phyloP scores from a whole-genome alignment of 1,284 basidiomycete genomes.

The Tremellales sp. region DNA sequence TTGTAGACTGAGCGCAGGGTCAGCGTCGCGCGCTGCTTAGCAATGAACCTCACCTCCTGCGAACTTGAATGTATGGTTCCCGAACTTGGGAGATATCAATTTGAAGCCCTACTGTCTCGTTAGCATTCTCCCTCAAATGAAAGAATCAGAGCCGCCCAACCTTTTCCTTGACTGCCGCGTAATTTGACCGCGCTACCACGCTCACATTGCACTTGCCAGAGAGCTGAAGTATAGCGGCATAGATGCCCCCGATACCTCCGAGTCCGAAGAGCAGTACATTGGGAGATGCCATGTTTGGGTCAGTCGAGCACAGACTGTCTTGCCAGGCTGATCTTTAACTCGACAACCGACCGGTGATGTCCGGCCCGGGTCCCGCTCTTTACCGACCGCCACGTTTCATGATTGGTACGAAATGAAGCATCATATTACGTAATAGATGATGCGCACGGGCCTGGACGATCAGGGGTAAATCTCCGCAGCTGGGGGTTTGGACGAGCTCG shows the following conservation, averaged over 20 bases:
- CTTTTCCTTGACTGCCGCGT: conserved; percentile 43
- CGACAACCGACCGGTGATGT: no score
- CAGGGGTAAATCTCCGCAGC: no score
- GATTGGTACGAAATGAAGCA: no score
- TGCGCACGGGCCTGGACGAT: no score
- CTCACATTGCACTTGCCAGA: conserved; percentile 47
- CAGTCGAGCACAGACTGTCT: no score
- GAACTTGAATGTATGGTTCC: conserved; percentile 37
- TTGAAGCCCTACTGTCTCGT: conserved; percentile 34
- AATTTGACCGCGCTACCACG: conserved; percentile 52
- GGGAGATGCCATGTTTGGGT: conserved; percentile 20
- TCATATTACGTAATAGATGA: no score
- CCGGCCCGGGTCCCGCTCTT: no score
- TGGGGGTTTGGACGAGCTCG: no score
- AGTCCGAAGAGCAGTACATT: conserved; percentile 48
- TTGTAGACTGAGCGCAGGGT: conserved; percentile 33
- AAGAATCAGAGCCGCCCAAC: conserved; percentile 30
- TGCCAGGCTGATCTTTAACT: neutral
- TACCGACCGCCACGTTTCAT: no score
- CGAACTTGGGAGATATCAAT: conserved; percentile 43
- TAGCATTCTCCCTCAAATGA: no score
- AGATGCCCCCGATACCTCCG: conserved; percentile 51
- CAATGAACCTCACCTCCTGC: conserved; percentile 36
- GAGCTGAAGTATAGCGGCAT: conserved; percentile 48
- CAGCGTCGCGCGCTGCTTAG: conserved; percentile 1